Conservation (phyloP, 2,329 filamentous ascomycete species). For the Sclerotinia subarctica region DNA sequence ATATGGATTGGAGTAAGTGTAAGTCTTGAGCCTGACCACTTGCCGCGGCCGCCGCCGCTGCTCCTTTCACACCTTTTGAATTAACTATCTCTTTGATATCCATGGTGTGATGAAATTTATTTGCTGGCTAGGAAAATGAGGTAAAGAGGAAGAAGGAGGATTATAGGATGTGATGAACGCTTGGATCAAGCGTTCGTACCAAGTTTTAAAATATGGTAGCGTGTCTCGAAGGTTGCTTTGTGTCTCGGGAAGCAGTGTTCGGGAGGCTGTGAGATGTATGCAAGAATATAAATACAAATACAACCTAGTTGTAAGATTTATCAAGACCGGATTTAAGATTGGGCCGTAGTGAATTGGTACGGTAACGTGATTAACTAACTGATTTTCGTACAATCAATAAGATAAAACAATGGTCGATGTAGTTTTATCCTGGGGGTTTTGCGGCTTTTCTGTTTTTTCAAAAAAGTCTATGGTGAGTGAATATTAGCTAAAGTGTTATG, state of each 20-base stretch:
- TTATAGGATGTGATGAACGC: conserved; percentile 33
- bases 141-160: conserved; percentile 20
- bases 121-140: background rate
- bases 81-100: conserved; percentile 41
- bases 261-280: conserved; percentile 26
- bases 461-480: conserved; percentile 15
- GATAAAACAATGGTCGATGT: background rate
- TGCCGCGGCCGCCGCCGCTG: conserved; percentile 33
- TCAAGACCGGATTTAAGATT: background rate
- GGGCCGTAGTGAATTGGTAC: conserved; percentile 3
- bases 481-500: conserved; percentile 20
- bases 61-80: conserved; percentile 37
- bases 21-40: conserved; percentile 35
- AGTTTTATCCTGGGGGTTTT: conserved; percentile 2
- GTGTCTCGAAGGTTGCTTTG: conserved; percentile 29
- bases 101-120: conserved; percentile 30
- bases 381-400: background rate
- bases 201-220: conserved; percentile 28
- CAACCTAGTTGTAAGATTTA: background rate
- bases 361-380: conserved; percentile 3
- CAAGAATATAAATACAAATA: conserved; percentile 13
- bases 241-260: conserved; percentile 35
- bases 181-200: conserved; percentile 38
- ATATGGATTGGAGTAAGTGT: conserved; percentile 39
- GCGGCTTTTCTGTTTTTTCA: conserved; percentile 9